Base-by-base conservation (phyloP, 306 rosid species). In the Malus fusca region DNA sequence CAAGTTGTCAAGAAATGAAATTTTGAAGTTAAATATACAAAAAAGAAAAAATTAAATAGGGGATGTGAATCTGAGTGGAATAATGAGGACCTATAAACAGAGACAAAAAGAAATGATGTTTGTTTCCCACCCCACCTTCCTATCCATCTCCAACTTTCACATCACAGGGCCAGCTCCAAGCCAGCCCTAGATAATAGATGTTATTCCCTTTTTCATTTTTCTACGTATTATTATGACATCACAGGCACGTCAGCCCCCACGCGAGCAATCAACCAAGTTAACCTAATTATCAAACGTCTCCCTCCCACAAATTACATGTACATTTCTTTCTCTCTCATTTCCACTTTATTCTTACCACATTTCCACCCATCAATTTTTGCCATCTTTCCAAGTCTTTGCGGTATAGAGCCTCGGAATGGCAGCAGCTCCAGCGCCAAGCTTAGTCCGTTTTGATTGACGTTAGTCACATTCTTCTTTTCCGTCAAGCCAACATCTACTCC, bases 21-120 rank as follows among this genome's bases (percentile, higher is more conserved):
- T 7, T 37, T 7, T 37, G 2, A 37, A 37, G 42, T 37, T 37
- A 37, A 37, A 37, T 37, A 37, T 37, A 37, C 42, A 37, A 37
- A 37, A 37, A 37, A 6, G 21, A 26, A 51, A 48, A 61, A 26
- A 30, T 13, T 3, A 61, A 26, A 23, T 2, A 31, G 65, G 66
- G 68, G 23, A 17, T 3, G 68, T 64, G 55, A 30, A 59, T 83
- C 81, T 79, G 79, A 86, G 83, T 42, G 88, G 60, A 75, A 87
- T 88, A 80, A 90, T 90, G 89, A 78, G 79, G 23, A 81, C 68
- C 85, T 79, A 85, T 79, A 85, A 88, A 79, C 78, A 84, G 84
- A 85, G 97, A 90, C 96, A 92, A 92, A 91, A 90, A 28, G 92
- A 92, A 92, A 92, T 92, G 97, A 92, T 92, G 86, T 77, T 42